Evolutionary conservation across 345 rosid genomes (phyloP), one percentile per base, ranked within the genome.

Genomic region (Corchorus capsularis): DNA sequence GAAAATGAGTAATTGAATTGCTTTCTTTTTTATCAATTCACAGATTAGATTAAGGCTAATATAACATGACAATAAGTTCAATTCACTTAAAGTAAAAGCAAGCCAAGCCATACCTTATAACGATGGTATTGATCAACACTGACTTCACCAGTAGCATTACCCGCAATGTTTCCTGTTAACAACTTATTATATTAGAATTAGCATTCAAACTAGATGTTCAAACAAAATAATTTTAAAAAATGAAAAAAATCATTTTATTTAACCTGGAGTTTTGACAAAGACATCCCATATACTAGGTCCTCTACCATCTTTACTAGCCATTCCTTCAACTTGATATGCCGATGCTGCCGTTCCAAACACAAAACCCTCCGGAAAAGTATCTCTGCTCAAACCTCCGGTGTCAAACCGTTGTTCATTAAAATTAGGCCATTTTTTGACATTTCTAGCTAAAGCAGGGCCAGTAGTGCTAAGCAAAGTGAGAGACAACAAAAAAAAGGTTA

Each of bases 271-370:
- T 57, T 86, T 75, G 27, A 82, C 76, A 60, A 75, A 87, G 7
- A 19, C 83, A 77, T 89, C 93, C 93, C 93, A 89, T 75, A 87
- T 87, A 80, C 88, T 79, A 2, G 93, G 93, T 0, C 91, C 93
- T 57, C 88, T 82, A 8, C 93, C 93, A 37, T 76, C 91, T 52
- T 83, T 81, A 37, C 81, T 72, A 2, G 90, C 85, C 14, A 34
- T 34, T 17, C 93, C 93, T 83, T 89, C 90, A 1, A 67, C 71
- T 47, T 67, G 71, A 49, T 5, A 67, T 0, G 65, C 65, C 14
- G 65, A 61, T 3, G 65, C 22, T 6, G 65, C 34, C 0, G 65
- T 61, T 15, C 65, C 65, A 37, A 61, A 61, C 35, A 61, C 11
- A 34, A 61, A 61, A 5, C 65, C 65, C 11, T 61, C 37, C 3